These are phyloP conservation scores for Plantago elongata DNA, from an alignment of 257 asterid species.

Conservation along the genomic window DNA sequence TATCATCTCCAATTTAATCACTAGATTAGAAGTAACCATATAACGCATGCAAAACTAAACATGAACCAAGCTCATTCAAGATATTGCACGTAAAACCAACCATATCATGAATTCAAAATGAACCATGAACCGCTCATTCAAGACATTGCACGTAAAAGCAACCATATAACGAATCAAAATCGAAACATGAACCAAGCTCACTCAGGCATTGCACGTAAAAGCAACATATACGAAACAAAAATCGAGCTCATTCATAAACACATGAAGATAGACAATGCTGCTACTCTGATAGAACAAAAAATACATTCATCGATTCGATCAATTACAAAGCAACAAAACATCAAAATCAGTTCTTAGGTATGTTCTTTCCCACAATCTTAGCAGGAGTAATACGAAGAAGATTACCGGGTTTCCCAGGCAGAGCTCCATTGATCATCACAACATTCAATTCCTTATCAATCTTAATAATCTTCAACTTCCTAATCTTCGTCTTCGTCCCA, in stretches of 20 bases:
- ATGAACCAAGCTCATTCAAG: too few relatives aligned
- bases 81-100: too few relatives aligned
- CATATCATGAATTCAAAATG: too few relatives aligned
- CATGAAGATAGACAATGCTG: not conserved
- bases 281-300: not conserved
- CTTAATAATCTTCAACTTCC: conserved; percentile 80
- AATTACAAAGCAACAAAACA: not conserved
- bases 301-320: not conserved
- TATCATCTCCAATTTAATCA: too few relatives aligned
- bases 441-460: conserved; percentile 73
- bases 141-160: too few relatives aligned
- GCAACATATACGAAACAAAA: not conserved
- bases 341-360: conserved; percentile 54
- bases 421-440: conserved; percentile 85
- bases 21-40: too few relatives aligned
- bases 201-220: too few relatives aligned
- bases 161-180: too few relatives aligned
- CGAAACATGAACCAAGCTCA: too few relatives aligned
- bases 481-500: conserved; percentile 71
- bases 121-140: too few relatives aligned
- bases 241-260: not conserved
- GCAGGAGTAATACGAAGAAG: conserved; percentile 94
- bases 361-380: conserved; percentile 84
- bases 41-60: too few relatives aligned
- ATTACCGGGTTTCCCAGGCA: conserved; percentile 98